Evolutionary conservation across 1,284 basidiomycete genomes (phyloP).

Genomic region (Caloboletus firmus): DNA sequence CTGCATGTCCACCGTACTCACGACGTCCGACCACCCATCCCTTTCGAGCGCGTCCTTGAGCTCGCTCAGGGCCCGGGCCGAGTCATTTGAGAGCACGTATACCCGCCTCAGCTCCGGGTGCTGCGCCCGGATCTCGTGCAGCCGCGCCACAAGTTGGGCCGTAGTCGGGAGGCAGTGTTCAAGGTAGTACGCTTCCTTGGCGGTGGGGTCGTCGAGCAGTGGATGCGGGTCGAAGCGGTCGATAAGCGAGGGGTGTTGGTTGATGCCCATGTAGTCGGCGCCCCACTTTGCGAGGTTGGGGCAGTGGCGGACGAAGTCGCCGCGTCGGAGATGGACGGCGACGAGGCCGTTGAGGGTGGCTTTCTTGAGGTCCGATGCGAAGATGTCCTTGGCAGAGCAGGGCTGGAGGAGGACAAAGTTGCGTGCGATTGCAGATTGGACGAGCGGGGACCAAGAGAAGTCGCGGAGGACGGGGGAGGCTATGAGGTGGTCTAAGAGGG

Average conservation of each 20-base stretch:
- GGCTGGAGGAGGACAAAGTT: constrained; percentile 52
- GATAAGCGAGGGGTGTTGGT: constrained; percentile 49
- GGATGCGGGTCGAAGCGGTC: constrained; percentile 49
- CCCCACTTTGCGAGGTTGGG: constrained; percentile 51
- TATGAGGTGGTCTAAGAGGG: constrained; percentile 46
- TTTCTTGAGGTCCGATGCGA: constrained; percentile 2
- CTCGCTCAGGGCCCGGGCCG: constrained; percentile 48
- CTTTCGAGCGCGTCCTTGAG: constrained; percentile 45
- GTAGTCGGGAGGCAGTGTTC: constrained; percentile 58
- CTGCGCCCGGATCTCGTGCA: constrained; percentile 41
- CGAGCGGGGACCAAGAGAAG: constrained; percentile 62
- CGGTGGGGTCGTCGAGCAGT: constrained; percentile 9
- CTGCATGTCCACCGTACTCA: constrained; percentile 43
- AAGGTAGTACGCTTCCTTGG: constrained; percentile 41
- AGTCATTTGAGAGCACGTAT: constrained; percentile 62
- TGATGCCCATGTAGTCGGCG: constrained; percentile 56
- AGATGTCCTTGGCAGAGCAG: constrained; percentile 14
- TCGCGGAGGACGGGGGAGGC: constrained; percentile 51
- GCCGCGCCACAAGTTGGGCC: constrained; percentile 48
- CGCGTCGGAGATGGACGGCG: constrained; percentile 65
- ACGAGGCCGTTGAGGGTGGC: constrained; percentile 49
- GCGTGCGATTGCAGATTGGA: constrained; percentile 49
- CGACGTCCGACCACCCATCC: constrained; percentile 54
- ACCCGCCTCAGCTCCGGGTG: constrained; percentile 36
- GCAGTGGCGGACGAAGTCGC: constrained; percentile 67